These are phyloP conservation scores for Lipomyces yamadae DNA, from an alignment of 805 yeast genomes.

Conservation along the genomic window DNA sequence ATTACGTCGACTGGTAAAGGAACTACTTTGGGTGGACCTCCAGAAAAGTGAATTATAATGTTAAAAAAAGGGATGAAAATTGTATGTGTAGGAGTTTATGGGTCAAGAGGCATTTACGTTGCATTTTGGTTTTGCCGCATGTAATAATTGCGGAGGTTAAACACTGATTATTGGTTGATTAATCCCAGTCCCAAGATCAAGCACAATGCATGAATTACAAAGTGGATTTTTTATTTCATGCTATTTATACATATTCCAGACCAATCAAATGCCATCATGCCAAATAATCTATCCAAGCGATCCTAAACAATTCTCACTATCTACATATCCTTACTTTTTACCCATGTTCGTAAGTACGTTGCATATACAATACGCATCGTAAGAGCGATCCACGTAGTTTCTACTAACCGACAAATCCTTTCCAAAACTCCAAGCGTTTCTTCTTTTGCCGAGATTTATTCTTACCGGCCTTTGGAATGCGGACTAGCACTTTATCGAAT, in stretches of 20 bases:
- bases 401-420: constrained; percentile 39
- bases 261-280: not conserved
- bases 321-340: not conserved
- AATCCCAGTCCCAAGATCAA: no score
- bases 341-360: not conserved
- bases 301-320: not conserved
- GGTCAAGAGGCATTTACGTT: not conserved
- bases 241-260: not conserved
- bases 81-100: not conserved
- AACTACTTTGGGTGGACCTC: constrained; percentile 81
- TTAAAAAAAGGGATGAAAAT: not conserved
- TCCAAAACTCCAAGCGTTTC: constrained; percentile 45
- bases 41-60: constrained; percentile 7
- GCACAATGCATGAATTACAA: no score
- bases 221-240: constrained; percentile 1
- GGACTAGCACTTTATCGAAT: constrained; percentile 46
- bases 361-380: not conserved
- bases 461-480: constrained; percentile 44
- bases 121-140: not conserved
- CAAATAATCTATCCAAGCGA: not conserved
- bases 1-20: constrained; percentile 65
- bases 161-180: no score
- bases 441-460: constrained; percentile 44
- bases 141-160: no score
- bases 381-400: not conserved